Conservation (phyloP, 176 grass and related monocot species). For the Paspalum vaginatum region DNA sequence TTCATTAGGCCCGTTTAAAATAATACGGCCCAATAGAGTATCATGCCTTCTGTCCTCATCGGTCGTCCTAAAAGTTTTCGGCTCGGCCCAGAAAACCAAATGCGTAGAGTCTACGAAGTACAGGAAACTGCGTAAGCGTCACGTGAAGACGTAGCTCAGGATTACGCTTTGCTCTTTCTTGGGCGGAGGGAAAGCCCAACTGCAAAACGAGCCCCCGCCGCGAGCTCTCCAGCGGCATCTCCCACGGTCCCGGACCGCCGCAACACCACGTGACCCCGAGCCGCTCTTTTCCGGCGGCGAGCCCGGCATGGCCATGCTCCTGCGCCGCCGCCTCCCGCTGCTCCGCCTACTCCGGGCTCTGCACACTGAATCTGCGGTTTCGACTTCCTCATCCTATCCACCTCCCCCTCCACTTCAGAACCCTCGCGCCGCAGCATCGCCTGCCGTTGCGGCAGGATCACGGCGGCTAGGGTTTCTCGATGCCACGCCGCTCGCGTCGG, state of each 20-base stretch:
- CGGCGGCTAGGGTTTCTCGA: conserved; percentile 14
- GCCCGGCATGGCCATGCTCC: conserved; percentile 45
- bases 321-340: conserved; percentile 47
- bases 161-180: conserved; percentile 50
- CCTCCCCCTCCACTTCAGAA: conserved; percentile 32
- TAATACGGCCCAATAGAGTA: background rate
- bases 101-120: background rate
- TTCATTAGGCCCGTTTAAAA: background rate
- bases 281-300: conserved; percentile 7
- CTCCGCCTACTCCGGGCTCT: conserved; percentile 34
- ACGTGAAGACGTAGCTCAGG: background rate
- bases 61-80: too few relatives aligned
- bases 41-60: background rate
- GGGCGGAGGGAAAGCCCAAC: conserved; percentile 22
- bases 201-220: conserved; percentile 14
- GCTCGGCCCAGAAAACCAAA: background rate
- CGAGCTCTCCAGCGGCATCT: conserved; percentile 25
- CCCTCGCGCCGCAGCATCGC: conserved; percentile 33
- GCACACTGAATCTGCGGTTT: conserved; percentile 12
- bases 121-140: background rate
- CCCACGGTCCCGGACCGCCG: background rate
- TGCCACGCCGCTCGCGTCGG: background rate
- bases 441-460: conserved; percentile 16
- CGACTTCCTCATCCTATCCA: conserved; percentile 6
- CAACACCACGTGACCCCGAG: background rate